phyloP scores from a whole-genome alignment of 1,284 basidiomycete genomes.

The Papiliotrema laurentii region DNA sequence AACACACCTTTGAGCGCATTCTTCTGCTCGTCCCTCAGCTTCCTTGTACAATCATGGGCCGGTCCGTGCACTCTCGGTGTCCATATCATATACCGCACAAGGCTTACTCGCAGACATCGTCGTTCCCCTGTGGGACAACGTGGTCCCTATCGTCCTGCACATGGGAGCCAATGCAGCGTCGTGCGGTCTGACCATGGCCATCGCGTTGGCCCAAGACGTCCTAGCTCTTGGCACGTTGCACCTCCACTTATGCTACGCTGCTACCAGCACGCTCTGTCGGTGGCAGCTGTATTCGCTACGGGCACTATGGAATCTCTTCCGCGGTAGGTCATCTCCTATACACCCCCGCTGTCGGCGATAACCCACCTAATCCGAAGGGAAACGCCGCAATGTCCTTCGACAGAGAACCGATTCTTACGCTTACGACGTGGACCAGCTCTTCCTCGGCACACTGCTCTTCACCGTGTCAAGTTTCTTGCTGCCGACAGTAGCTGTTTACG shows the following conservation, averaged over 20 bases:
- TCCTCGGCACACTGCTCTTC: conserved; percentile 92
- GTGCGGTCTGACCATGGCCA: conserved; percentile 28
- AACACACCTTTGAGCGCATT: conserved; percentile 87
- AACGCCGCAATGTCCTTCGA: conserved; percentile 76
- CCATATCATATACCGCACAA: too few species aligned
- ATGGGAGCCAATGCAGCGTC: conserved; percentile 14
- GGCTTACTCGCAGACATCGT: conserved; percentile 9
- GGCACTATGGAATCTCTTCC: conserved; percentile 88
- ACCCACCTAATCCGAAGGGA: conserved; percentile 56
- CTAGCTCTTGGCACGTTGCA: conserved; percentile 60
- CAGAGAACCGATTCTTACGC: conserved; percentile 76
- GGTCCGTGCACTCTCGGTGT: conserved; percentile 50
- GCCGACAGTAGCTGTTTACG: conserved; percentile 85
- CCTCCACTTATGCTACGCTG: conserved; percentile 64
- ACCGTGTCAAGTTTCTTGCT: conserved; percentile 85
- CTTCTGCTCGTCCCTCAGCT: conserved; percentile 66
- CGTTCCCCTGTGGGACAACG: conserved; percentile 7
- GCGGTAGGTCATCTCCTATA: conserved; percentile 56
- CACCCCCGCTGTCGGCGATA: neutral
- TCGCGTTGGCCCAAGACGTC: conserved; percentile 28
- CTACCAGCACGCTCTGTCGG: conserved; percentile 63
- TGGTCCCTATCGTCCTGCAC: conserved; percentile 7
- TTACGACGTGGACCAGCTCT: conserved; percentile 88
- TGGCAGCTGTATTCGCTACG: conserved; percentile 60
- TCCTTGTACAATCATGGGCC: conserved; percentile 62